These are phyloP conservation scores for Candida sp. DNA, from an alignment of 1,139 yeast genomes.

Conservation along the genomic window DNA sequence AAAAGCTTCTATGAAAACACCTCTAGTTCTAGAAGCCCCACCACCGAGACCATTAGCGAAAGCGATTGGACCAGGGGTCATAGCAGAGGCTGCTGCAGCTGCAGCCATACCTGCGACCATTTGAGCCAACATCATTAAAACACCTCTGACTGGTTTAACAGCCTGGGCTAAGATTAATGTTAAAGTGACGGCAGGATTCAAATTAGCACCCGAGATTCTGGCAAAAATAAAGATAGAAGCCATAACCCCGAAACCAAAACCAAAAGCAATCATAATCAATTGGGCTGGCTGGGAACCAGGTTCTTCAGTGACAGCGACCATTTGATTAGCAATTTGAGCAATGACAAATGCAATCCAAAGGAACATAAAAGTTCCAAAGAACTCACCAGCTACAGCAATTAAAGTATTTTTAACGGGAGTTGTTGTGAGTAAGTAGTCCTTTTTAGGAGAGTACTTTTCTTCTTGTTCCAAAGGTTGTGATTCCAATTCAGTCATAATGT, in stretches of 20 bases:
- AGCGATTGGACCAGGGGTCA: constrained; percentile 79
- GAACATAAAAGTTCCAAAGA: constrained; percentile 83
- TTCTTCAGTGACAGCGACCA: constrained; percentile 25
- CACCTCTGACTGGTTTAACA: constrained; percentile 69
- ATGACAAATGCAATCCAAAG: constrained; percentile 79
- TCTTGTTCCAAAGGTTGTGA: constrained; percentile 20
- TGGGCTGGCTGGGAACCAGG: constrained; percentile 59
- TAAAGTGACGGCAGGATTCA: constrained; percentile 86
- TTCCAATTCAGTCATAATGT: constrained; percentile 23
- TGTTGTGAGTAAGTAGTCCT: constrained; percentile 11
- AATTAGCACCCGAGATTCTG: constrained; percentile 85
- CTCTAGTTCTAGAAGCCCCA: constrained; percentile 71
- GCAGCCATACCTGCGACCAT: constrained; percentile 89
- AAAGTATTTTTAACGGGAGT: constrained; percentile 29
- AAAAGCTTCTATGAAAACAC: constrained; percentile 79
- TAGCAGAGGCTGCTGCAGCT: constrained; percentile 84
- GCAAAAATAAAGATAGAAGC: constrained; percentile 71
- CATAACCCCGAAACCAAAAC: constrained; percentile 86
- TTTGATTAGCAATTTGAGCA: constrained; percentile 80
- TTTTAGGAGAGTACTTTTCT: constrained; percentile 28
- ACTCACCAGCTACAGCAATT: constrained; percentile 51
- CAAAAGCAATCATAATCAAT: constrained; percentile 77
- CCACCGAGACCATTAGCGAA: constrained; percentile 75
- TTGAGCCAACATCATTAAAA: constrained; percentile 64
- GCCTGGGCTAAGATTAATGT: constrained; percentile 70